A percentile compares a stretch with the other conserved stretches of the same genome.
phyloP scores from a whole-genome alignment of 1,284 basidiomycete genomes.

The Papiliotrema laurentii region DNA sequence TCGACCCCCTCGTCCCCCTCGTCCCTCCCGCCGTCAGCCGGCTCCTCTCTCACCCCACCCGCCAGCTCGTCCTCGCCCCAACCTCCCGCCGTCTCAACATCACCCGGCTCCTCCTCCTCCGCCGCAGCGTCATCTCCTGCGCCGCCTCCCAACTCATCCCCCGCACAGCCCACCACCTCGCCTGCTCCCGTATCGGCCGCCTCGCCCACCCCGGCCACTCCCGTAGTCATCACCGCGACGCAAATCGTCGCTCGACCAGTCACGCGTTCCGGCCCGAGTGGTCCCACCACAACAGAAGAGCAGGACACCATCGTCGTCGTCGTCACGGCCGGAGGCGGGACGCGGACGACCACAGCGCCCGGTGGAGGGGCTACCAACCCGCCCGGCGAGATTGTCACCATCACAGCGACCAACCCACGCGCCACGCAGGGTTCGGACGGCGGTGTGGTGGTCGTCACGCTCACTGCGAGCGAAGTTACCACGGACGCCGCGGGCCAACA shows the following conservation, averaged over 20 bases:
- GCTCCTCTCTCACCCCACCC: not conserved
- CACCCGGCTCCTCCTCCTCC: not conserved
- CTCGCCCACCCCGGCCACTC: not conserved
- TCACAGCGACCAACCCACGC: constrained; percentile 10
- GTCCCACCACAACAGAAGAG: constrained; percentile 5
- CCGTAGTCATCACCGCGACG: constrained; percentile 9
- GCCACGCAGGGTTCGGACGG: constrained; percentile 9
- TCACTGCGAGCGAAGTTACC: constrained; percentile 6
- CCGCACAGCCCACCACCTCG: too few species aligned
- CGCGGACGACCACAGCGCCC: not conserved
- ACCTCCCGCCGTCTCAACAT: not conserved
- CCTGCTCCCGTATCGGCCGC: too few species aligned
- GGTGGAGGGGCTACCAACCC: not conserved
- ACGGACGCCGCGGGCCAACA: constrained; percentile 4
- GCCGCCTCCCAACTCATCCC: not conserved
- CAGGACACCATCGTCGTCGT: constrained; percentile 11
- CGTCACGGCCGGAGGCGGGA: constrained; percentile 7
- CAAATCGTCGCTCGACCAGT: constrained; percentile 3
- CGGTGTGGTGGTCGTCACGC: constrained; percentile 11
- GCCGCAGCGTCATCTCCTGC: not conserved
- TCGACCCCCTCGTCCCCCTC: not conserved
- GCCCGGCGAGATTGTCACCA: constrained; percentile 10
- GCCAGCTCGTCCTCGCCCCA: not conserved
- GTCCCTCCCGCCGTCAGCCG: not conserved
- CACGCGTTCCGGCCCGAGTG: constrained; percentile 3